phyloP scores from a whole-genome alignment of 164 flowering plant genomes.

The Vitis riparia region DNA sequence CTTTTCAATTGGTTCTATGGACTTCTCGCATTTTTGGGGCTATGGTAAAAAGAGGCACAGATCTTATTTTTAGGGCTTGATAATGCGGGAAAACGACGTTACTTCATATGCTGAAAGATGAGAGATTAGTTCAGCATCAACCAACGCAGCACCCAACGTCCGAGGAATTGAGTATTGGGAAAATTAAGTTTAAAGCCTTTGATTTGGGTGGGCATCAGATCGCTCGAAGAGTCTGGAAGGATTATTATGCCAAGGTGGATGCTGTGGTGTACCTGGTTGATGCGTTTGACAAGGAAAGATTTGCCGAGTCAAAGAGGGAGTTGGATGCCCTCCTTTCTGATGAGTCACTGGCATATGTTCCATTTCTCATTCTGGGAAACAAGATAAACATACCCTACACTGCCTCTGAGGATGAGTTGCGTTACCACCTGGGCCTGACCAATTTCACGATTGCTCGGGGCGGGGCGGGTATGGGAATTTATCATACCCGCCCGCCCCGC shows the following conservation, averaged over 20 bases:
- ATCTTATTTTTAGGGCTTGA: conserved; percentile 61
- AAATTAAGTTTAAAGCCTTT: conserved; percentile 46
- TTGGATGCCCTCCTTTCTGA: conserved; percentile 71
- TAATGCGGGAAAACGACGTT: conserved; percentile 65
- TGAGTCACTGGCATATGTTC: conserved; percentile 55
- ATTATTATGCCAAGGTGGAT: conserved; percentile 67
- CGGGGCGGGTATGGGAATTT: too few species aligned
- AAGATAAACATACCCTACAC: conserved; percentile 70
- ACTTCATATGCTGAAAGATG: conserved; percentile 65
- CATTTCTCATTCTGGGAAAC: conserved; percentile 70
- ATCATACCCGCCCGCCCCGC: too few species aligned
- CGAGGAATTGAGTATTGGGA: conserved; percentile 42
- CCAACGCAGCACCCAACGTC: conserved; percentile 50
- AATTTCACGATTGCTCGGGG: conserved; percentile 43
- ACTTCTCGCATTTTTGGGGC: conserved; percentile 48
- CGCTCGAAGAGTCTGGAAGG: conserved; percentile 60
- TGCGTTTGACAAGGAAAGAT: conserved; percentile 71
- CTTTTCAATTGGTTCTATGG: conserved; percentile 64
- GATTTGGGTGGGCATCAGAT: conserved; percentile 62
- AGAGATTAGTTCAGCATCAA: conserved; percentile 47
- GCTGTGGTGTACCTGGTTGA: conserved; percentile 72
- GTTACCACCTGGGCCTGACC: conserved; percentile 52
- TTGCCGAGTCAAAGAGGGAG: conserved; percentile 69
- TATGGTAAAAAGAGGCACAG: conserved; percentile 68
- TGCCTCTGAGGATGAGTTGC: conserved; percentile 68